phyloP scores from a whole-genome alignment of 805 yeast genomes.

The Yamadazyma akitaensis region DNA sequence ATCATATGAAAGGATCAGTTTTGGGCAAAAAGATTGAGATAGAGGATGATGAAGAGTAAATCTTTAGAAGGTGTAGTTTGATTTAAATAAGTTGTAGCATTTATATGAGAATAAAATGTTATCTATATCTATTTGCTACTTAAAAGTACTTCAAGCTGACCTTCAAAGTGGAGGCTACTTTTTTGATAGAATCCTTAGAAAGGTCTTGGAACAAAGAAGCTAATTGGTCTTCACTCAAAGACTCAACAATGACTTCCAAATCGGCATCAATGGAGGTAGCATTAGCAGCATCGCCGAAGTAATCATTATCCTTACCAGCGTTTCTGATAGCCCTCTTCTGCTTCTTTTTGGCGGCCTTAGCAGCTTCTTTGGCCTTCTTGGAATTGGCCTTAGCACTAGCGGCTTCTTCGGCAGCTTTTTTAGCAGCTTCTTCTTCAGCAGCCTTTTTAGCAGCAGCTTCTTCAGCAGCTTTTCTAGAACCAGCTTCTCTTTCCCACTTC shows the following conservation, averaged over 20 bases:
- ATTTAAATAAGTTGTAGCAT: background rate
- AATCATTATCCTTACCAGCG: constrained; percentile 76
- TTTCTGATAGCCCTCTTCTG: constrained; percentile 84
- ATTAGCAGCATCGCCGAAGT: constrained; percentile 76
- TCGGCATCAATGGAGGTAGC: constrained; percentile 74
- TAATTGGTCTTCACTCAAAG: constrained; percentile 76
- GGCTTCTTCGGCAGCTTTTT: constrained; percentile 71
- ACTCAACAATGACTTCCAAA: constrained; percentile 71
- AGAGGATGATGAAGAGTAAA: constrained; percentile 23
- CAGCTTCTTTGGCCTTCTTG: constrained; percentile 87
- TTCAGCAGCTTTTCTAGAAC: constrained; percentile 95
- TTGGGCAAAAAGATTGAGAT: constrained; percentile 34
- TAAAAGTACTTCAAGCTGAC: constrained; percentile 47
- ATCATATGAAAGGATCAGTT: constrained; percentile 54
- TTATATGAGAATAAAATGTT: background rate
- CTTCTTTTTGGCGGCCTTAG: constrained; percentile 98
- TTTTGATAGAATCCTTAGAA: constrained; percentile 16
- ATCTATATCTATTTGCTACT: constrained; percentile 3
- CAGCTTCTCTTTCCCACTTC: constrained; percentile 99
- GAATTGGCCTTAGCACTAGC: constrained; percentile 58
- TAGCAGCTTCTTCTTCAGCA: constrained; percentile 79
- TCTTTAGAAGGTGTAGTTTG: background rate
- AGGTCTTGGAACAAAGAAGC: constrained; percentile 70
- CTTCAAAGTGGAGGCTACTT: background rate
- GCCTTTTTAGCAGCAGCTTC: constrained; percentile 81